Evolutionary conservation across 768 basidiomycete species (phyloP).

Genomic region (Phlebiopsis flavidoalba): DNA sequence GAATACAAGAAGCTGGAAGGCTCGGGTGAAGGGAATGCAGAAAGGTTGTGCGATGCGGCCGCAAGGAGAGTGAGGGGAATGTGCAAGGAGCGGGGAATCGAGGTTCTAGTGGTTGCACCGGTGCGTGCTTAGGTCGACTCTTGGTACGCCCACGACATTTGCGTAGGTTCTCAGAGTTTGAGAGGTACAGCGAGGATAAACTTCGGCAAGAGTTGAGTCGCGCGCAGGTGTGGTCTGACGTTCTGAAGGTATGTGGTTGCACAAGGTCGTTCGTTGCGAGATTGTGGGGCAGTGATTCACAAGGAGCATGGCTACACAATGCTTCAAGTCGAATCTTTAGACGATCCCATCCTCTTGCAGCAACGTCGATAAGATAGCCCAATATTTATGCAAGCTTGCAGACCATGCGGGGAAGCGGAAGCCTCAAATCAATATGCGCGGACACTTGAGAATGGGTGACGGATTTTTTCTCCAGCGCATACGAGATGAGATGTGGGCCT

Average conservation of each 20-base stretch:
- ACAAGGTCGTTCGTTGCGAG: neutral
- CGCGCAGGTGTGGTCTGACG: conserved; percentile 23
- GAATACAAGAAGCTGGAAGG: conserved; percentile 19
- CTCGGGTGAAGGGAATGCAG: conserved; percentile 20
- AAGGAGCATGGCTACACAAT: conserved; percentile 24
- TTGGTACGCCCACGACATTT: no score
- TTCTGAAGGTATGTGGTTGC: conserved; percentile 13
- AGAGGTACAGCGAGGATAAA: conserved; percentile 19
- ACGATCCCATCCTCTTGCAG: conserved; percentile 19
- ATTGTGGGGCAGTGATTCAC: neutral
- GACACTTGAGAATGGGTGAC: neutral
- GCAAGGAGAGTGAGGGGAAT: conserved; percentile 16
- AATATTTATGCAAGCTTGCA: conserved; percentile 22
- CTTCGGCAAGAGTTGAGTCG: conserved; percentile 16
- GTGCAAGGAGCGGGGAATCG: conserved; percentile 18
- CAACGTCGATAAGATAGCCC: conserved; percentile 24
- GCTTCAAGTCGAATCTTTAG: conserved; percentile 26
- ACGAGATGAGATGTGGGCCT: conserved; percentile 31
- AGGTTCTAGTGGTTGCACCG: conserved; percentile 24
- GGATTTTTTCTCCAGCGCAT: conserved; percentile 18
- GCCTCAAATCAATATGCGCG: conserved; percentile 18
- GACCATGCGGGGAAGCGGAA: conserved; percentile 22
- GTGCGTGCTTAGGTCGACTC: conserved; percentile 15
- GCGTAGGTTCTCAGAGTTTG: conserved; percentile 21
- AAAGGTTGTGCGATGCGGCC: conserved; percentile 15